phyloP scores from a whole-genome alignment of 169 alveolate species.

The Plasmodium blacklocki region DNA sequence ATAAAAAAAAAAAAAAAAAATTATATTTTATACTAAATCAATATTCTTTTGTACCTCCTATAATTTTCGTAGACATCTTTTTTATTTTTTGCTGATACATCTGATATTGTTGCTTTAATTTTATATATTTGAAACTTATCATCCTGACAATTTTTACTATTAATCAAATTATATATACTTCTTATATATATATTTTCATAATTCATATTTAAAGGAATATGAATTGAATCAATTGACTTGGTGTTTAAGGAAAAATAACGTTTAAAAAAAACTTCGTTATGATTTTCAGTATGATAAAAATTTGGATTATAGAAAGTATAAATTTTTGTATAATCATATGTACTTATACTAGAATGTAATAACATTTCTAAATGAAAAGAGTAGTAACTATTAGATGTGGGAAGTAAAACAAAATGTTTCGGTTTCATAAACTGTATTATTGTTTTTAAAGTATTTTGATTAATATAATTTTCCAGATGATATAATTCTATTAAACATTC shows the following conservation, averaged over 20 bases:
- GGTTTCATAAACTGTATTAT: constrained; percentile 50
- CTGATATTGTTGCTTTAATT: constrained; percentile 1
- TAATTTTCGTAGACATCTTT: neutral
- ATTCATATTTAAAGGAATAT: constrained; percentile 24
- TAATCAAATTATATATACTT: constrained; percentile 48
- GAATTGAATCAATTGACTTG: constrained; percentile 23
- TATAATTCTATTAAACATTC: constrained; percentile 29
- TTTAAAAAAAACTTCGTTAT: constrained; percentile 5
- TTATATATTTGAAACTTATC: constrained; percentile 18
- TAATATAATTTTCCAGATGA: constrained; percentile 27
- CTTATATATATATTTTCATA: constrained; percentile 59
- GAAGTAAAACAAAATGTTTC: constrained; percentile 61
- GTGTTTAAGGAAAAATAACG: constrained; percentile 19
- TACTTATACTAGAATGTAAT: constrained; percentile 7
- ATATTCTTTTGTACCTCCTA: neutral
- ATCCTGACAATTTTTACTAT: constrained; percentile 2
- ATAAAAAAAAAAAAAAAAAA: neutral
- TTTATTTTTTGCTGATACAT: neutral
- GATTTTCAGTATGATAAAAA: constrained; percentile 4
- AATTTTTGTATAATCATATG: constrained; percentile 11
- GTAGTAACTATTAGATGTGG: constrained; percentile 36
- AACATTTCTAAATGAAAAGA: constrained; percentile 59
- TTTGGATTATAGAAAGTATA: constrained; percentile 49
- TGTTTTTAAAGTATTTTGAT: constrained; percentile 49
- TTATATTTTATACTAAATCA: neutral